Conservation (phyloP, 805 yeast genomes). For the Spathaspora boniae region DNA sequence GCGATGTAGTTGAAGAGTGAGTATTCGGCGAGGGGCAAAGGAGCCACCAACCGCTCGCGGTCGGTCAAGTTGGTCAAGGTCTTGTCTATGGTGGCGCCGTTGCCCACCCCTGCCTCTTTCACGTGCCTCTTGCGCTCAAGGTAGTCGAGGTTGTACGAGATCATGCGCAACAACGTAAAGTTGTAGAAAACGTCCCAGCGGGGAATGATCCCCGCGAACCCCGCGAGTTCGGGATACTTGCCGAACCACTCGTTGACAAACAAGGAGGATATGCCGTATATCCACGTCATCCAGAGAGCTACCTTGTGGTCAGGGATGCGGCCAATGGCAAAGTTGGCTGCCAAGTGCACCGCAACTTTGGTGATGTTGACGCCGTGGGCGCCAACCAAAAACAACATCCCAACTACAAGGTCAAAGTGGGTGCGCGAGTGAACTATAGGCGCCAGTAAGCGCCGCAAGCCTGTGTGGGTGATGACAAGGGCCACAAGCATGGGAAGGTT, state of each 20-base stretch:
- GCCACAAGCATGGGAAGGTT: conserved; percentile 63
- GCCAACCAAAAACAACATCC: conserved; percentile 60
- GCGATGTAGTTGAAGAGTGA: conserved; percentile 64
- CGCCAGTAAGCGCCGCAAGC: conserved; percentile 36
- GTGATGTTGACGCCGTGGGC: conserved; percentile 78
- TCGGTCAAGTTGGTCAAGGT: conserved; percentile 42
- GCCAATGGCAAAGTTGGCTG: conserved; percentile 50
- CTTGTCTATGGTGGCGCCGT: no score
- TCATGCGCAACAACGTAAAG: conserved; percentile 78
- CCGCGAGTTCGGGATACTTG: conserved; percentile 52
- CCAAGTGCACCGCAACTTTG: conserved; percentile 58
- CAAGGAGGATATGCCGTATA: conserved; percentile 71
- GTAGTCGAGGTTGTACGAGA: conserved; percentile 81
- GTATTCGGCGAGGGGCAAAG: conserved; percentile 60
- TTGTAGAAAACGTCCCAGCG: conserved; percentile 97
- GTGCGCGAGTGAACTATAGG: conserved; percentile 35
- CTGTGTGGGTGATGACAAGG: conserved; percentile 52
- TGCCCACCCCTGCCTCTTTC: conserved; percentile 10
- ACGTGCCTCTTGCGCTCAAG: conserved; percentile 35
- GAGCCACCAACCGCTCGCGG: conserved; percentile 61
- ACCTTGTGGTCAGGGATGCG: conserved; percentile 30
- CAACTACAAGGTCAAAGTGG: conserved; percentile 71
- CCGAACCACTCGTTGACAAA: conserved; percentile 73
- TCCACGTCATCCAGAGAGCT: conserved; percentile 59
- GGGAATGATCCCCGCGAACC: conserved; percentile 69